A percentile compares a stretch with the other conserved stretches of the same genome.
These are phyloP conservation scores for Aspergillus sp. DNA, from an alignment of 2,329 filamentous ascomycete genomes.

Conservation along the genomic window DNA sequence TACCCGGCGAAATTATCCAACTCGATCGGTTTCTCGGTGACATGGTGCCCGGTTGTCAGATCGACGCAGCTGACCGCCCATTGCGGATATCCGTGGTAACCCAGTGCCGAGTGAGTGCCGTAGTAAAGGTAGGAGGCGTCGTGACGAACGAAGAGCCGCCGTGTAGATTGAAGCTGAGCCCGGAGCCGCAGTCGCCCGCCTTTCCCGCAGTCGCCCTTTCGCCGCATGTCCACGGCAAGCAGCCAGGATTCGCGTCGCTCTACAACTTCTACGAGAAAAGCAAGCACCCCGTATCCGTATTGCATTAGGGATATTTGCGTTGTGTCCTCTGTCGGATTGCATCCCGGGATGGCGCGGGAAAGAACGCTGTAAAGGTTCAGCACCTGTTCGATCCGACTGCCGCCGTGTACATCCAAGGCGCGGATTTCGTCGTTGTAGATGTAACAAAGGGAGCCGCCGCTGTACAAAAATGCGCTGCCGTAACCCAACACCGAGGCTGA, in stretches of 20 bases:
- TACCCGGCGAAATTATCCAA: constrained; percentile 61
- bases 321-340: constrained; percentile 32
- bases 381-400: constrained; percentile 53
- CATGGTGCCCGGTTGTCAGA: constrained; percentile 43
- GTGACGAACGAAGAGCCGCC: constrained; percentile 68
- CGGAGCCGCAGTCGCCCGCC: constrained; percentile 43
- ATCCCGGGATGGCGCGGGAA: constrained; percentile 30
- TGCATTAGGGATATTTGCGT: constrained; percentile 58
- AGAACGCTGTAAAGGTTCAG: constrained; percentile 53
- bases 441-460: constrained; percentile 65
- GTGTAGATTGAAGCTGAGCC: constrained; percentile 45
- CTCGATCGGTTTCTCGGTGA: constrained; percentile 47
- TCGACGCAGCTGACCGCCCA: constrained; percentile 63
- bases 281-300: constrained; percentile 57
- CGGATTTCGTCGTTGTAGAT: constrained; percentile 54
- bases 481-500: constrained; percentile 59
- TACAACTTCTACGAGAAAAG: constrained; percentile 55
- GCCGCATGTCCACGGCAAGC: constrained; percentile 50
- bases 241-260: constrained; percentile 51
- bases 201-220: constrained; percentile 14
- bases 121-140: constrained; percentile 62
- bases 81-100: constrained; percentile 56
- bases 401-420: constrained; percentile 58
- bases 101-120: constrained; percentile 60
- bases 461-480: constrained; percentile 62